Percentiles rank a stretch among this genome's conserved stretches.
Conservation (phyloP, 2,329 filamentous ascomycete species). For the Apiospora hydei region DNA sequence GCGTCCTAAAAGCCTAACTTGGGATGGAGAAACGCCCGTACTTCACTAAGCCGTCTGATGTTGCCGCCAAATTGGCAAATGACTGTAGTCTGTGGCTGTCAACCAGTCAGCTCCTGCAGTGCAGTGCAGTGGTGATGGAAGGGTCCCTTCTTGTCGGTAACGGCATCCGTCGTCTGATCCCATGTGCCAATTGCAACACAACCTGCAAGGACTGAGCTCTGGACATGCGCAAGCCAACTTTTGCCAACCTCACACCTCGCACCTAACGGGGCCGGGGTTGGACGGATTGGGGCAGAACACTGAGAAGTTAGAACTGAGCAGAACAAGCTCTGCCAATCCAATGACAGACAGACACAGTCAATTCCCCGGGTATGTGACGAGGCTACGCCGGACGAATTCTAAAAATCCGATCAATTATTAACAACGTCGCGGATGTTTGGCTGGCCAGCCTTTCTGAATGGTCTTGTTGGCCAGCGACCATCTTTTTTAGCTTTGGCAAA, state of each 20-base stretch:
- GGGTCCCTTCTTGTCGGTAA: slow-evolving; percentile 9
- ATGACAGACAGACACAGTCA: background rate
- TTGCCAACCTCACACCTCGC: background rate
- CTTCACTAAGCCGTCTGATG: slow-evolving; percentile 1
- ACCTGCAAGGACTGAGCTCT: slow-evolving; percentile 16
- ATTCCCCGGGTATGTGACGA: background rate
- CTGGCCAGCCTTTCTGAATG: slow-evolving; percentile 1
- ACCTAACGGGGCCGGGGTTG: background rate
- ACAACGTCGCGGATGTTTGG: background rate
- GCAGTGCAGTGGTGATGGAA: slow-evolving; percentile 1
- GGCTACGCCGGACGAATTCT: background rate
- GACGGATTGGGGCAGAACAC: background rate
- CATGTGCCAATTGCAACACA: slow-evolving; percentile 14
- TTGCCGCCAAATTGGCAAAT: no score
- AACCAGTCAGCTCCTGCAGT: slow-evolving; percentile 4
- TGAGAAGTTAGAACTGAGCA: no score
- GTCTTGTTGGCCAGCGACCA: background rate
- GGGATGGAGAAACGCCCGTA: slow-evolving; percentile 7
- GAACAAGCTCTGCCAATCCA: background rate
- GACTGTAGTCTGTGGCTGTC: background rate
- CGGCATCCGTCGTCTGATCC: slow-evolving; percentile 12
- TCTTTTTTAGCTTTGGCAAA: slow-evolving; percentile 13
- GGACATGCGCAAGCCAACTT: background rate
- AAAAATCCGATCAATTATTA: background rate
- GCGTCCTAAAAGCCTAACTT: background rate